Percentiles rank a stretch among this genome's conserved stretches.
These are phyloP conservation scores for Auricularia sp. DNA, from an alignment of 768 basidiomycete genomes.

Conservation along the genomic window DNA sequence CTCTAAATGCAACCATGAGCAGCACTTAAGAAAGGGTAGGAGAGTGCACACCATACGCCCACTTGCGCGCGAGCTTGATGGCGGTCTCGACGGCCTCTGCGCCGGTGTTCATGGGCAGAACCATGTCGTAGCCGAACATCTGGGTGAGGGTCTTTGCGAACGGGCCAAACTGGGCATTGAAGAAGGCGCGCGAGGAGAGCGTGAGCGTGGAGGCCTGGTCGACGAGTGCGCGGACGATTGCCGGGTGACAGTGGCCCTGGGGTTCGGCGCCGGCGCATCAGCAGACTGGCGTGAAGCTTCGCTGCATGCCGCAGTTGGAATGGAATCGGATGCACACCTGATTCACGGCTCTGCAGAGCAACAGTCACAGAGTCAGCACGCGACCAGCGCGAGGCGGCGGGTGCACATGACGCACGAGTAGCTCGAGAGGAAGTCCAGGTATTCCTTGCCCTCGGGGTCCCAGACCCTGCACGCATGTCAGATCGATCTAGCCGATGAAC, in stretches of 20 bases:
- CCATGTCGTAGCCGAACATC: slow-evolving; percentile 89
- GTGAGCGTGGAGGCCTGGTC: slow-evolving; percentile 85
- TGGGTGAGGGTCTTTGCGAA: slow-evolving; percentile 79
- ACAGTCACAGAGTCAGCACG: not conserved
- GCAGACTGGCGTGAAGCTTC: slow-evolving; percentile 1
- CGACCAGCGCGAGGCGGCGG: not conserved
- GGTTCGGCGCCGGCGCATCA: slow-evolving; percentile 3
- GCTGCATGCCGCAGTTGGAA: not conserved
- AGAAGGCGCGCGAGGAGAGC: slow-evolving; percentile 91
- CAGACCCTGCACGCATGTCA: slow-evolving; percentile 45
- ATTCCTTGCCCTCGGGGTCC: slow-evolving; percentile 92
- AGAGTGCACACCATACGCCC: slow-evolving; percentile 39
- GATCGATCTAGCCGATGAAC: not conserved
- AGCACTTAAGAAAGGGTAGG: not conserved
- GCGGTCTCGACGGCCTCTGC: slow-evolving; percentile 97
- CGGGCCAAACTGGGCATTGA: slow-evolving; percentile 83
- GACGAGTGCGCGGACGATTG: slow-evolving; percentile 69
- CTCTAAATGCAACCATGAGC: slow-evolving; percentile 30
- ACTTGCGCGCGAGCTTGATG: slow-evolving; percentile 93
- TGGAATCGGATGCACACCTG: slow-evolving; percentile 41
- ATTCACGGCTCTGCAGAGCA: slow-evolving; percentile 60
- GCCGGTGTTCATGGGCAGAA: slow-evolving; percentile 97
- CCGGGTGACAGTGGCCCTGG: slow-evolving; percentile 86
- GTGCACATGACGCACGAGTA: slow-evolving; percentile 63
- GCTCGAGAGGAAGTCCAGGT: slow-evolving; percentile 96